These are phyloP conservation scores for Fusarium pseudonygamai DNA, from an alignment of 2,329 filamentous ascomycete species.

Conservation along the genomic window DNA sequence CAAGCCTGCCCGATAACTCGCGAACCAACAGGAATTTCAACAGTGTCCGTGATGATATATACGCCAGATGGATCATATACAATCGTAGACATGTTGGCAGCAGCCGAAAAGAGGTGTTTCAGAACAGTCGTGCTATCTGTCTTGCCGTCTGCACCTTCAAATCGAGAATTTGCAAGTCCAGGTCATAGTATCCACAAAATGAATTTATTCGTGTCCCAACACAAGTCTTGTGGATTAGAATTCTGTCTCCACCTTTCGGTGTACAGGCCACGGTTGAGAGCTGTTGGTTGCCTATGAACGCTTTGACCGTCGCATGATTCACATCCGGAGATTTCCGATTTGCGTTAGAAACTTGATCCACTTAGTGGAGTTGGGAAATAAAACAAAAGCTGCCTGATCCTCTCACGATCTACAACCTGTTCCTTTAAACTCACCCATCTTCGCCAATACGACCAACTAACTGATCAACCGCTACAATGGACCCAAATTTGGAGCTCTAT, in stretches of 20 bases:
- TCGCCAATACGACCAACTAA: neutral
- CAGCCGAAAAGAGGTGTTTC: slow-evolving; percentile 43
- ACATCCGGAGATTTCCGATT: neutral
- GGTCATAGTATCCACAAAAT: neutral
- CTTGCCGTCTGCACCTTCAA: slow-evolving; percentile 61
- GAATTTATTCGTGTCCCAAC: too few relatives aligned
- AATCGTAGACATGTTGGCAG: slow-evolving; percentile 45
- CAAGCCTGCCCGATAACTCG: slow-evolving; percentile 59
- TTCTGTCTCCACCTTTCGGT: neutral
- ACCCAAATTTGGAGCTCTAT: neutral
- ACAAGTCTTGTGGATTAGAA: neutral
- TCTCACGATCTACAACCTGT: neutral
- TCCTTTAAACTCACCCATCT: neutral
- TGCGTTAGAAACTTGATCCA: neutral
- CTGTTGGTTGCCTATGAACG: neutral
- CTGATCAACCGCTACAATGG: neutral
- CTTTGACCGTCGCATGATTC: neutral
- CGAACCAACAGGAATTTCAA: slow-evolving; percentile 55
- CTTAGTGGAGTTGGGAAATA: neutral
- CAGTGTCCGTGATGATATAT: slow-evolving; percentile 57
- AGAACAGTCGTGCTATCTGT: slow-evolving; percentile 66
- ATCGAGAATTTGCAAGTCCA: slow-evolving; percentile 5
- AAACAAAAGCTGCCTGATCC: neutral
- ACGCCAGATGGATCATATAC: slow-evolving; percentile 57
- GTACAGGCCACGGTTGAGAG: neutral